Conservation (phyloP, 2,329 filamentous ascomycete species). For the Fusarium odoratissimum region DNA sequence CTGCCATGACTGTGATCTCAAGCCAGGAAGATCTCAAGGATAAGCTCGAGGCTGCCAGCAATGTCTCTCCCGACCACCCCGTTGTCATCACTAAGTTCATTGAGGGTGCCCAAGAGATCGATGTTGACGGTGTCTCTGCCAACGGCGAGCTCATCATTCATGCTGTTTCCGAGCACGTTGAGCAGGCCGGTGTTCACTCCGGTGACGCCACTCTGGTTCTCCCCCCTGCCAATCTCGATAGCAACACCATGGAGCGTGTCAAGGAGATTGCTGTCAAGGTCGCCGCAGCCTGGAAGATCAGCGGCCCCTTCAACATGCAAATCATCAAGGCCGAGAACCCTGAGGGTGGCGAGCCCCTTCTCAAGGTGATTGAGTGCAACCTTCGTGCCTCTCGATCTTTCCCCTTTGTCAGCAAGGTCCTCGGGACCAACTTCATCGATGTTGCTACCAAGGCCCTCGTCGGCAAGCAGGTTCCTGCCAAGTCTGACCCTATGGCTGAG, state of each 20-base stretch:
- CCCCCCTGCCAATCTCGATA: conserved; percentile 83
- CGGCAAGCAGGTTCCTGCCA: conserved; percentile 84
- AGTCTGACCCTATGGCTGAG: conserved; percentile 86
- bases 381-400: conserved; percentile 96
- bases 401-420: conserved; percentile 97
- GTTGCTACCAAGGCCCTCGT: conserved; percentile 93
- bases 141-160: conserved; percentile 89
- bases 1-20: conserved; percentile 97
- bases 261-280: conserved; percentile 98
- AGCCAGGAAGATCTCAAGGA: conserved; percentile 90
- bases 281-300: conserved; percentile 96
- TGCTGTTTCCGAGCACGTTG: conserved; percentile 94
- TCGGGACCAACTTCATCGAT: conserved; percentile 97
- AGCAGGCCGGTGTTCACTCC: conserved; percentile 97
- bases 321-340: conserved; percentile 92
- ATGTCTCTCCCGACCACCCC: conserved; percentile 94
- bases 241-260: conserved; percentile 81
- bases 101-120: conserved; percentile 94
- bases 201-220: conserved; percentile 96
- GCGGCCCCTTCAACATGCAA: conserved; percentile 99
- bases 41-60: conserved; percentile 90
- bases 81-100: conserved; percentile 99
- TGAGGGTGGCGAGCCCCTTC: conserved; percentile 77
- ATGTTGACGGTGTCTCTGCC: conserved; percentile 92
- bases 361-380: conserved; percentile 99